A percentile compares a stretch with the other conserved stretches of the same genome.
Evolutionary conservation across 305 asterid species (phyloP).

Genomic region (Nicotiana rustica): DNA sequence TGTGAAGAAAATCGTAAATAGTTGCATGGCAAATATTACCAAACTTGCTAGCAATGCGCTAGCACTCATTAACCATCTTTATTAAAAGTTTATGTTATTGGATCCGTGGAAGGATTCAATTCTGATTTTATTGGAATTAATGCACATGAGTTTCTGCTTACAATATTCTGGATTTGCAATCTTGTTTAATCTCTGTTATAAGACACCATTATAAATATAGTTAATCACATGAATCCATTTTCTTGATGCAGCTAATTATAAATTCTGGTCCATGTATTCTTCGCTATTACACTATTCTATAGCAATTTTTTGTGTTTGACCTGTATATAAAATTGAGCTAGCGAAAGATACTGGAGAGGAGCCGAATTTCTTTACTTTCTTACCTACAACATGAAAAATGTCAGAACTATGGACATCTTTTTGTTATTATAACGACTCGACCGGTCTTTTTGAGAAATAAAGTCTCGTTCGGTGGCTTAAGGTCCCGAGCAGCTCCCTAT

Average conservation of each 20-base stretch:
- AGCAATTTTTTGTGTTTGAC: too few relatives aligned
- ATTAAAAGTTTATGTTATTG: neutral
- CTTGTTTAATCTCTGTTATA: neutral
- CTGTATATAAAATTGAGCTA: too few relatives aligned
- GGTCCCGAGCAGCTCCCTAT: too few relatives aligned
- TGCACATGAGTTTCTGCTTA: neutral
- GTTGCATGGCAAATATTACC: slow-evolving; percentile 43
- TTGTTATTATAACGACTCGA: too few relatives aligned
- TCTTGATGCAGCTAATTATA: neutral
- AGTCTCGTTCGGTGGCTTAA: too few relatives aligned
- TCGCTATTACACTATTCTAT: too few relatives aligned
- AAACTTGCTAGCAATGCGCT: slow-evolving; percentile 64
- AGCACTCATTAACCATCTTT: slow-evolving; percentile 72
- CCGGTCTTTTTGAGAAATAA: too few relatives aligned
- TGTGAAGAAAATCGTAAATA: slow-evolving; percentile 50
- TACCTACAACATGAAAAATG: too few relatives aligned
- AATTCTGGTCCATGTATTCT: too few relatives aligned
- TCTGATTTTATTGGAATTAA: neutral
- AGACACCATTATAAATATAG: neutral
- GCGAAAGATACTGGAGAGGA: too few relatives aligned
- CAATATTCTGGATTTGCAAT: neutral
- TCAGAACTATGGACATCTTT: too few relatives aligned
- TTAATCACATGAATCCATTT: neutral
- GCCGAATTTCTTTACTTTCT: too few relatives aligned
- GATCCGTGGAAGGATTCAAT: neutral